phyloP scores from a whole-genome alignment of 805 yeast genomes.

The Metschnikowia arizonensis region DNA sequence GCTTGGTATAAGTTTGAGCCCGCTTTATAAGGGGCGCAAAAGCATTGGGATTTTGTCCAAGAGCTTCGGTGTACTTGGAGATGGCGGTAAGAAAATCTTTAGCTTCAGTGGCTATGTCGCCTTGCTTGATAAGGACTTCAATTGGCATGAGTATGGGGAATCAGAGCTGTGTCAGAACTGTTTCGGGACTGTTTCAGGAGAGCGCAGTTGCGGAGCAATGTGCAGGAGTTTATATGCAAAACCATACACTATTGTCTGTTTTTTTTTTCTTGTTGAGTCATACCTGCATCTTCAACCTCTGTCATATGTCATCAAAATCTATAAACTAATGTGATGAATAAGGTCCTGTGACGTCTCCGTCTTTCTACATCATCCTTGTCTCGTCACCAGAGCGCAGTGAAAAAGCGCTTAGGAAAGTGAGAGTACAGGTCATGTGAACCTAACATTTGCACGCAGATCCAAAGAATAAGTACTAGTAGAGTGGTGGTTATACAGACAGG shows the following conservation, averaged over 20 bases:
- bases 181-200: too few relatives aligned
- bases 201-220: too few relatives aligned
- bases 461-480: conserved; percentile 15
- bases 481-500: conserved; percentile 21
- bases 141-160: too few relatives aligned
- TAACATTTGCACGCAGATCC: conserved; percentile 11
- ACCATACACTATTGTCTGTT: too few relatives aligned
- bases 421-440: background rate
- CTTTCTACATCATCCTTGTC: too few relatives aligned
- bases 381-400: background rate
- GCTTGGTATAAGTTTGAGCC: conserved; percentile 47
- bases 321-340: too few relatives aligned
- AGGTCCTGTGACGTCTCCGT: too few relatives aligned
- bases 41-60: conserved; percentile 42
- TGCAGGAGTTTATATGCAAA: too few relatives aligned
- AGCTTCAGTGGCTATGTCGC: conserved; percentile 27
- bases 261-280: too few relatives aligned
- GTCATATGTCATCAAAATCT: too few relatives aligned
- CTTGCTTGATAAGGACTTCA: conserved; percentile 32
- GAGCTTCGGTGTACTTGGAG: conserved; percentile 32
- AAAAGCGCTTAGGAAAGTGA: background rate
- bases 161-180: too few relatives aligned
- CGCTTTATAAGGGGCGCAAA: conserved; percentile 46
- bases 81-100: conserved; percentile 46
- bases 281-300: too few relatives aligned